Conservation (phyloP, 2,329 filamentous ascomycete species). For the Knoxdaviesia proteae region DNA sequence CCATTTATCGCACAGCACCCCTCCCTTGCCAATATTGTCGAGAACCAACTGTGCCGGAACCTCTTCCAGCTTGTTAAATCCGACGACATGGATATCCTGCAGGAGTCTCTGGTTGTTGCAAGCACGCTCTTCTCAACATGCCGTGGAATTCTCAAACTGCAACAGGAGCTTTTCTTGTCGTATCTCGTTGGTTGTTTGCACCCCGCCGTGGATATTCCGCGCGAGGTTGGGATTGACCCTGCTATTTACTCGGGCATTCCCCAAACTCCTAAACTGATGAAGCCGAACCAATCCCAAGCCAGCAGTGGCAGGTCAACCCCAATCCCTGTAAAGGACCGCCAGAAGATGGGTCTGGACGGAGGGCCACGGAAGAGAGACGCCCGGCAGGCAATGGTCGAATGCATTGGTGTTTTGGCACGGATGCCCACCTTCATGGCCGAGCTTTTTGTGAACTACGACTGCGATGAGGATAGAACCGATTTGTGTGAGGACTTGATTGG, state of each 20-base stretch:
- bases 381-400: slow-evolving; percentile 95
- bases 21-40: slow-evolving; percentile 65
- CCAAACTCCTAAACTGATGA: slow-evolving; percentile 71
- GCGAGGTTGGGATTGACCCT: slow-evolving; percentile 76
- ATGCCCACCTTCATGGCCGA: slow-evolving; percentile 93
- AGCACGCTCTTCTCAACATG: slow-evolving; percentile 83
- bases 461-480: slow-evolving; percentile 75
- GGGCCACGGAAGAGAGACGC: slow-evolving; percentile 84
- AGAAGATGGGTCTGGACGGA: slow-evolving; percentile 81
- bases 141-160: slow-evolving; percentile 72
- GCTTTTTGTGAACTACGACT: slow-evolving; percentile 95
- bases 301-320: slow-evolving; percentile 73
- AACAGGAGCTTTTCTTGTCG: slow-evolving; percentile 88
- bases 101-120: slow-evolving; percentile 79
- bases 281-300: slow-evolving; percentile 42
- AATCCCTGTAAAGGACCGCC: slow-evolving; percentile 76
- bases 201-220: slow-evolving; percentile 80
- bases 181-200: slow-evolving; percentile 90
- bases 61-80: slow-evolving; percentile 91
- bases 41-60: slow-evolving; percentile 82
- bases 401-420: slow-evolving; percentile 71
- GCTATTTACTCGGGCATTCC: slow-evolving; percentile 84
- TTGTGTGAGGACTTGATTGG: slow-evolving; percentile 92
- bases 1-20: slow-evolving; percentile 89
- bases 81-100: slow-evolving; percentile 86